phyloP scores from a whole-genome alignment of 139 green algal species.

The Chlorella sorokiniana region DNA sequence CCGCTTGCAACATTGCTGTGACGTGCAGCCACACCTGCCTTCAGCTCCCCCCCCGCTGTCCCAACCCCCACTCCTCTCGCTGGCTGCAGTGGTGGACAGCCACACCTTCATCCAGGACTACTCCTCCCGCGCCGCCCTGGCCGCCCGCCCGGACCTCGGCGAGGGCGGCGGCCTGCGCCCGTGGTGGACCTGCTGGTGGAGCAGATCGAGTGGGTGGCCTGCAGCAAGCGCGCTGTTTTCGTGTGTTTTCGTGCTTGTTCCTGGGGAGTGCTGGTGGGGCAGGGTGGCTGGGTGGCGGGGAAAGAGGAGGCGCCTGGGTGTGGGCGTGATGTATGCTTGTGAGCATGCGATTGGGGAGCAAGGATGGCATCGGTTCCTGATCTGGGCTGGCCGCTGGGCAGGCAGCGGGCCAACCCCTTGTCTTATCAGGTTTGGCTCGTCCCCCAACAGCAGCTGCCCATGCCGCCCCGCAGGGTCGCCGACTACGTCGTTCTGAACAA shows the following conservation, averaged over 20 bases:
- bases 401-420: too few relatives aligned
- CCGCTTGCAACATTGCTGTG: too few relatives aligned
- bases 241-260: too few relatives aligned
- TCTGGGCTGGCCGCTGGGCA: too few relatives aligned
- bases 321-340: too few relatives aligned
- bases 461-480: slow-evolving; percentile 54
- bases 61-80: neutral
- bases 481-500: slow-evolving; percentile 96
- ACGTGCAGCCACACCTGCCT: slow-evolving; percentile 75
- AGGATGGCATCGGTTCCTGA: too few relatives aligned
- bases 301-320: too few relatives aligned
- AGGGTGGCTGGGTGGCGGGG: too few relatives aligned
- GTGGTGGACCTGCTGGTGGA: slow-evolving; percentile 95
- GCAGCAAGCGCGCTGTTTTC: neutral
- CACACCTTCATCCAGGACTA: slow-evolving; percentile 84
- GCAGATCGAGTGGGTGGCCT: slow-evolving; percentile 68
- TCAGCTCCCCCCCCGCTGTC: slow-evolving; percentile 48
- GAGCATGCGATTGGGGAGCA: too few relatives aligned
- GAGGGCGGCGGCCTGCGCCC: slow-evolving; percentile 80
- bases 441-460: too few relatives aligned
- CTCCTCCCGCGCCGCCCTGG: slow-evolving; percentile 63
- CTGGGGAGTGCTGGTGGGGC: too few relatives aligned
- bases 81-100: slow-evolving; percentile 56
- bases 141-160: slow-evolving; percentile 84
- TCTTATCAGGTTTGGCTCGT: too few relatives aligned